phyloP scores from a whole-genome alignment of 768 basidiomycete genomes.

The Lyophyllum shimeji region DNA sequence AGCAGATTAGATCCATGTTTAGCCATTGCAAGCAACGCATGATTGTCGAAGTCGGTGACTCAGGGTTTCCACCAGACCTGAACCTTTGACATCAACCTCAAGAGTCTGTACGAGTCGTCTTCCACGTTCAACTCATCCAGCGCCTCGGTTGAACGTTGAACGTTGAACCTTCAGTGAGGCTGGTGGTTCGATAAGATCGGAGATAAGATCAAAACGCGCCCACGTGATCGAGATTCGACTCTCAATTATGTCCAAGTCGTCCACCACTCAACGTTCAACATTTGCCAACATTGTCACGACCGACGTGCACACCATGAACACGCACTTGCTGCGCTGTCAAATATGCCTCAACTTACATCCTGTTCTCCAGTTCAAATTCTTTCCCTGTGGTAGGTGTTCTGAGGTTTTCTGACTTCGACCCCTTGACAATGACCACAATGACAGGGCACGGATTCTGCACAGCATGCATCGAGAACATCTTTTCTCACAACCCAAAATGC shows the following conservation, averaged over 20 bases:
- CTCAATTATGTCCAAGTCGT: too few species aligned
- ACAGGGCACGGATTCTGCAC: conserved; percentile 44
- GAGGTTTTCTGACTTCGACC: neutral
- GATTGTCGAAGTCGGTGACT: too few species aligned
- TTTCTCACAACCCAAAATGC: conserved; percentile 17
- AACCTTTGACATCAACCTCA: too few species aligned
- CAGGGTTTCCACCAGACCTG: too few species aligned
- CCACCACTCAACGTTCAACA: too few species aligned
- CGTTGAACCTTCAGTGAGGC: too few species aligned
- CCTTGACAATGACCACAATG: neutral
- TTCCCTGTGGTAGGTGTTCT: conserved; percentile 33
- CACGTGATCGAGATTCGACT: conserved; percentile 7
- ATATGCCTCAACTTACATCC: conserved; percentile 28
- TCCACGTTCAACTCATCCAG: too few species aligned
- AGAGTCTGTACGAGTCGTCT: too few species aligned
- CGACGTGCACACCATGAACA: neutral
- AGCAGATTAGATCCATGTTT: too few species aligned
- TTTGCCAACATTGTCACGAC: neutral
- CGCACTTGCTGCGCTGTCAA: conserved; percentile 12
- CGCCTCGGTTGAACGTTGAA: too few species aligned
- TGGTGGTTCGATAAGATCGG: too few species aligned
- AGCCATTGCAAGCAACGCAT: too few species aligned
- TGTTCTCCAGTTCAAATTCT: conserved; percentile 26
- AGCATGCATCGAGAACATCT: conserved; percentile 28
- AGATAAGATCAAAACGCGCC: conserved; percentile 3